Evolutionary conservation across 257 asterid genomes (phyloP), one percentile per base, ranked within the genome.

Genomic region (Linderniella brevidens): DNA sequence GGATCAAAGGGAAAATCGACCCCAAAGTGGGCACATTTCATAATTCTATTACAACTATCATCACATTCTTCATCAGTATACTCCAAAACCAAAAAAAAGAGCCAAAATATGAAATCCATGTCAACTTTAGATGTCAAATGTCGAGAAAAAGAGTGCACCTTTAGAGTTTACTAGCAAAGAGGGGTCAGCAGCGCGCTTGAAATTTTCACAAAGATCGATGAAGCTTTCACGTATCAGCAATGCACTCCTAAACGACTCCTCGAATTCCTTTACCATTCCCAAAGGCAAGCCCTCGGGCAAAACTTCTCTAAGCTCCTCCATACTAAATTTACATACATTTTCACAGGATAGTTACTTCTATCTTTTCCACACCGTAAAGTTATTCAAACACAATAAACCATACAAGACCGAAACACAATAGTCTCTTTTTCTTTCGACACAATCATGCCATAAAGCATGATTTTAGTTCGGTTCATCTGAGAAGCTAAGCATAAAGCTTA

Each of bases 201-300:
- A 90, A 75, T 90, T 85, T 63, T 85, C 94, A 41, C 96, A 77
- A 20, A 90, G 93, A 56, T 85, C 84, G 64, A 90, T 62, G 66
- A 90, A 90, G 52, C 72, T 63, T 64, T 79, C 83, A 19, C 99
- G 67, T 46, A 90, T 71, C 65, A 90, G 62, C 88, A 90, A 64
- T n/a, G 96, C 88, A 20, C 65, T 75, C 64, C 96, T 73, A 69
- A 67, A 59, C 13, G 96, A 75, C 49, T 77, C 96, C 75, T 80
- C 96, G 18, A 85, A 90, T 64, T 90, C 99, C 76, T 85, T 81
- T 51, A 63, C 19, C 96, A 90, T 90, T 41, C 96, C 99, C 52
- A 46, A n/a, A 0, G 96, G 93, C 53, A 81, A 64, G 29, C 99
- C 99, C 69, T 85, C 99, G 0, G 96, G 96, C 54, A 90, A 66